These are phyloP conservation scores for Blastobotrys attinorum DNA, from an alignment of 805 yeast genomes.

Conservation along the genomic window DNA sequence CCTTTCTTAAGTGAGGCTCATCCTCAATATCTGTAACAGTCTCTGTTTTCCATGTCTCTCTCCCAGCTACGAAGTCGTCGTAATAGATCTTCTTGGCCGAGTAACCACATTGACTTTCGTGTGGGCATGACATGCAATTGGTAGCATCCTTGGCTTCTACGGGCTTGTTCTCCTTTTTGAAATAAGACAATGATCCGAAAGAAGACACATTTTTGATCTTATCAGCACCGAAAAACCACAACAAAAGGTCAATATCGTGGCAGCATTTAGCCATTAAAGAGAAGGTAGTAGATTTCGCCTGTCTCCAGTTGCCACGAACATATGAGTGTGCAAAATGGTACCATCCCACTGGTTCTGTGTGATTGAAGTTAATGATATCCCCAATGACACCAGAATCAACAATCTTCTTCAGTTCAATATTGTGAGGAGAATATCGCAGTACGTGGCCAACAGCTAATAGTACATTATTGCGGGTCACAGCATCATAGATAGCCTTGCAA, in stretches of 20 bases:
- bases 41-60: constrained; percentile 12
- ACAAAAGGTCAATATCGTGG: constrained; percentile 22
- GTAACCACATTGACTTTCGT: constrained; percentile 17
- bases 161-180: constrained; percentile 19
- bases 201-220: constrained; percentile 18
- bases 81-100: constrained; percentile 19
- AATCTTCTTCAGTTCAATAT: constrained; percentile 16
- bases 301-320: constrained; percentile 24
- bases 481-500: constrained; percentile 17
- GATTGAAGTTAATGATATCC: constrained; percentile 20
- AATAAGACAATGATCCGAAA: constrained; percentile 19
- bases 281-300: constrained; percentile 16
- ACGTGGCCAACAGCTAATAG: constrained; percentile 24
- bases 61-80: constrained; percentile 14
- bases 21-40: constrained; percentile 20
- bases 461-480: constrained; percentile 18
- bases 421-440: constrained; percentile 23
- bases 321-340: constrained; percentile 24
- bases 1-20: constrained; percentile 13
- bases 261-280: constrained; percentile 25
- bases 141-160: constrained; percentile 17
- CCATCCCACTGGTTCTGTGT: constrained; percentile 25
- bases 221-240: constrained; percentile 21
- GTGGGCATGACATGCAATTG: constrained; percentile 16
- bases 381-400: constrained; percentile 19